These are phyloP conservation scores for Guyanaporus albipodus DNA, from an alignment of 768 basidiomycete species.

Conservation along the genomic window DNA sequence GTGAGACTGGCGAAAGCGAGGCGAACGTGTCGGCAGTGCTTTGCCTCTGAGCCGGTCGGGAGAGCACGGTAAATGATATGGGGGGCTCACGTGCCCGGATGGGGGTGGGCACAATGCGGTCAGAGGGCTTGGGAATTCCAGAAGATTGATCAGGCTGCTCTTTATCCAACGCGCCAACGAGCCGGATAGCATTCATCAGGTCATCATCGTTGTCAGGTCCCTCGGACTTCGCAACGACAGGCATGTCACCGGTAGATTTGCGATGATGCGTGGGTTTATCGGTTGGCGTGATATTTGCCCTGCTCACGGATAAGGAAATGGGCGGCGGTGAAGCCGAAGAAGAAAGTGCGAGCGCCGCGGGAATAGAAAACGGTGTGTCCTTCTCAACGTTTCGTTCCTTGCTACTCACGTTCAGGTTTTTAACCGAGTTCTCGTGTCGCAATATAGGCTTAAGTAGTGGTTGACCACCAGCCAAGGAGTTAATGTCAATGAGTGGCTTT, in stretches of 20 bases:
- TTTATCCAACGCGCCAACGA: constrained; percentile 28
- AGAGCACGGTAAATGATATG: constrained; percentile 60
- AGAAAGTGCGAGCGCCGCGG: constrained; percentile 21
- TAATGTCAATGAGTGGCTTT: constrained; percentile 44
- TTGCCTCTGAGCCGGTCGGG: constrained; percentile 45
- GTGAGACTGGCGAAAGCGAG: constrained; percentile 11
- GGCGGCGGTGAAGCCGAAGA: constrained; percentile 19
- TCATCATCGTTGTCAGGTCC: constrained; percentile 25
- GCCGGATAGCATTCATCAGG: constrained; percentile 29
- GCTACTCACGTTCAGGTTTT: constrained; percentile 14
- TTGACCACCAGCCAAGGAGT: constrained; percentile 34
- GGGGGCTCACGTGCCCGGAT: constrained; percentile 54
- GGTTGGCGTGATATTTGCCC: constrained; percentile 1
- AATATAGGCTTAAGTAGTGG: constrained; percentile 30
- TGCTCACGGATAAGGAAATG: constrained; percentile 13
- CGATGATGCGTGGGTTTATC: constrained; percentile 11
- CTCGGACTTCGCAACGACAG: constrained; percentile 5
- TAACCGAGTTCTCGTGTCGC: constrained; percentile 28
- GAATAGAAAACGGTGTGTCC: constrained; percentile 30
- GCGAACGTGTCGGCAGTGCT: constrained; percentile 17
- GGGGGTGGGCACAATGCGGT: constrained; percentile 46
- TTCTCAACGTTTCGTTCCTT: constrained; percentile 21
- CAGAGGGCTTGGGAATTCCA: constrained; percentile 1
- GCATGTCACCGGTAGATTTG: constrained; percentile 16
- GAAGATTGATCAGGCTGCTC: constrained; percentile 16